Evolutionary conservation across 83 land plant species (phyloP).

Genomic region (Larix sibirica): DNA sequence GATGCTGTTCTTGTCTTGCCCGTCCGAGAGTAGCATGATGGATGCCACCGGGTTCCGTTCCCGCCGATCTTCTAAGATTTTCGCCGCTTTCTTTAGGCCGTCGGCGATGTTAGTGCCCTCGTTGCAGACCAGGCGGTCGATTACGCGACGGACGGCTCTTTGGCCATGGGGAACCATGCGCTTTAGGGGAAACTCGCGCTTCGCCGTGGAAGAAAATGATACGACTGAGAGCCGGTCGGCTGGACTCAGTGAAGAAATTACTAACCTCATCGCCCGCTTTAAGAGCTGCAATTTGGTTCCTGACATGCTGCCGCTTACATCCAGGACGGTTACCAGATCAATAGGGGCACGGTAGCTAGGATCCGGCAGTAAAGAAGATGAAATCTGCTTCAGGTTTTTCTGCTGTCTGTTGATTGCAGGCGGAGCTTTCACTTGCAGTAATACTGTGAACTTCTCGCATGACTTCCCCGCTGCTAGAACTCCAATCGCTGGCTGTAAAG

Average conservation of each 20-base stretch:
- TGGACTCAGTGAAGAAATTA: constrained; percentile 64
- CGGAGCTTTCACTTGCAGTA: constrained; percentile 54
- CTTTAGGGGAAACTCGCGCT: constrained; percentile 65
- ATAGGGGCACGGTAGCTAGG: constrained; percentile 60
- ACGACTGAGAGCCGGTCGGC: constrained; percentile 86
- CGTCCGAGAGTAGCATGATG: constrained; percentile 85
- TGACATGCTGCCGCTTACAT: constrained; percentile 69
- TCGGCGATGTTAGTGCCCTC: constrained; percentile 56
- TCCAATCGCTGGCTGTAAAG: constrained; percentile 39
- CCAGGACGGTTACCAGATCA: constrained; percentile 87
- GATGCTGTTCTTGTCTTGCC: constrained; percentile 43
- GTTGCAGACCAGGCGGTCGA: constrained; percentile 59
- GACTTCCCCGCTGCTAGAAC: constrained; percentile 38
- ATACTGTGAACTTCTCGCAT: constrained; percentile 51
- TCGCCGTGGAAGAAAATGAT: constrained; percentile 65
- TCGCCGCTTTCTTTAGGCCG: constrained; percentile 74
- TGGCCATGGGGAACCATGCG: constrained; percentile 70
- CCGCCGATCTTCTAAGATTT: constrained; percentile 78
- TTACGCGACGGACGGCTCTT: constrained; percentile 59
- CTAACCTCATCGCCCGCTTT: constrained; percentile 73
- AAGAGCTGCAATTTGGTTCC: constrained; percentile 59
- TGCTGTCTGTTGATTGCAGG: constrained; percentile 10
- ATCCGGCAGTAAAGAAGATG: constrained; percentile 30
- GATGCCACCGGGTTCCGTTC: constrained; percentile 79
- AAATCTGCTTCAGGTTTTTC: constrained; percentile 9